phyloP scores from a whole-genome alignment of 495 filamentous ascomycete genomes.

The Evansstolkia leycettana region DNA sequence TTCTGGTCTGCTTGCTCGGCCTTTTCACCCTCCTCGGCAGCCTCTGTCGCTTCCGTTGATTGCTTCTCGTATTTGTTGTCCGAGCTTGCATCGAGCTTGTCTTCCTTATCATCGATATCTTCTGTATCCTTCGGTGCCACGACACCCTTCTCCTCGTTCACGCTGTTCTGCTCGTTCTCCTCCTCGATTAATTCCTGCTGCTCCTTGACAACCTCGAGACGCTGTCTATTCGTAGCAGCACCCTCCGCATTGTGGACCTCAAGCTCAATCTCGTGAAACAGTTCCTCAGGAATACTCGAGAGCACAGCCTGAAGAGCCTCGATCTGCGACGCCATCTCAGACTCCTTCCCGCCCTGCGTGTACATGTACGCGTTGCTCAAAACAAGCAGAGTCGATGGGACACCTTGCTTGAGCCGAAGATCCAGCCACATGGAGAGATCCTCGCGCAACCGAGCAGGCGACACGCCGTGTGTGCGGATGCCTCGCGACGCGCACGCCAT shows the following conservation, averaged over 20 bases:
- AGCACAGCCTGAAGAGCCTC: constrained; percentile 87
- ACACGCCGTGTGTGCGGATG: constrained; percentile 83
- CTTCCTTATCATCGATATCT: constrained; percentile 73
- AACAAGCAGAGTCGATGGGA: constrained; percentile 89
- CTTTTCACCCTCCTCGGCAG: constrained; percentile 26
- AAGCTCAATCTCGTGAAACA: constrained; percentile 98
- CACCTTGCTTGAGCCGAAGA: constrained; percentile 79
- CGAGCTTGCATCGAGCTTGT: constrained; percentile 16
- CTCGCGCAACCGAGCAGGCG: constrained; percentile 74
- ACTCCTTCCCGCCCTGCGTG: constrained; percentile 68
- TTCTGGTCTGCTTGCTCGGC: constrained; percentile 18
- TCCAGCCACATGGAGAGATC: constrained; percentile 94
- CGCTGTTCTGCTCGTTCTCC: constrained; percentile 82
- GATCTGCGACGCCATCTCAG: constrained; percentile 79
- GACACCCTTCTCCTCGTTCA: constrained; percentile 46
- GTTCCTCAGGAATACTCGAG: constrained; percentile 89
- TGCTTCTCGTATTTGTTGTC: constrained; percentile 17
- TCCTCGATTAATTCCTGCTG: constrained; percentile 97
- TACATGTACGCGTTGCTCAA: constrained; percentile 98
- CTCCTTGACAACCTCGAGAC: constrained; percentile 97
- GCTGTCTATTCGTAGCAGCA: constrained; percentile 96
- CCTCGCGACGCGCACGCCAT: constrained; percentile 82
- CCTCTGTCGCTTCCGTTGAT: constrained; percentile 29
- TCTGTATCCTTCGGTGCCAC: constrained; percentile 55
- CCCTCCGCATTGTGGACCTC: constrained; percentile 96